These are phyloP conservation scores for Nicotiana rustica DNA, from an alignment of 305 asterid species.

Conservation along the genomic window DNA sequence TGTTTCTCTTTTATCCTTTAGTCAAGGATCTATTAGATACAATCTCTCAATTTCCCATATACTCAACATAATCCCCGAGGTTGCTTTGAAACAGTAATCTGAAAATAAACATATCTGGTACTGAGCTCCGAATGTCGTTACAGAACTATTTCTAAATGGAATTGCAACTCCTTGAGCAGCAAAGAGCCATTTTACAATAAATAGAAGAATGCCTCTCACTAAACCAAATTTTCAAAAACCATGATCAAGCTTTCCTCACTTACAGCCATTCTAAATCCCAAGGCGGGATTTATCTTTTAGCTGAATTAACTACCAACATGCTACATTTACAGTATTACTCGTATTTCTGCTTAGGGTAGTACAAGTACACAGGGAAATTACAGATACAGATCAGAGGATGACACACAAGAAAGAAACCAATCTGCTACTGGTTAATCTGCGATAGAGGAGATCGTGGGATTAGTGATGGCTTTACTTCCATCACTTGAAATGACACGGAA, in stretches of 20 bases:
- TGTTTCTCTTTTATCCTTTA: too few relatives aligned
- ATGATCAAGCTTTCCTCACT: conserved; percentile 34
- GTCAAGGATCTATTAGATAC: too few relatives aligned
- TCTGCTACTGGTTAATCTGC: conserved; percentile 59
- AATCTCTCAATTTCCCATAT: background rate
- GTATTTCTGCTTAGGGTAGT: conserved; percentile 25
- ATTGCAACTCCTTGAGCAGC: conserved; percentile 27
- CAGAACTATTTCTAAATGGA: conserved; percentile 22
- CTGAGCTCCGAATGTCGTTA: background rate
- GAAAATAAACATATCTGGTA: background rate
- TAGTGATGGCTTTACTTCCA: conserved; percentile 58
- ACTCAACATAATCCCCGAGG: background rate
- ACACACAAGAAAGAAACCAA: conserved; percentile 18
- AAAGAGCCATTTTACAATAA: conserved; percentile 16
- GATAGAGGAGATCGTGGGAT: conserved; percentile 78
- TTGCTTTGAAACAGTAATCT: too few relatives aligned
- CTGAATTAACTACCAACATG: conserved; percentile 36
- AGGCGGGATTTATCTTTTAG: conserved; percentile 51
- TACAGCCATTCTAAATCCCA: conserved; percentile 59
- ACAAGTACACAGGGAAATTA: conserved; percentile 42
- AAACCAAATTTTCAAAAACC: background rate
- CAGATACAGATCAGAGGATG: conserved; percentile 44
- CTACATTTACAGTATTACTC: conserved; percentile 16
- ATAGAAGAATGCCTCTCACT: conserved; percentile 23
- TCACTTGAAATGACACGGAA: conserved; percentile 50